Percentiles rank a stretch among this genome's conserved stretches.
phyloP scores from a whole-genome alignment of 2,329 filamentous ascomycete species.

The Botrytis elliptica region DNA sequence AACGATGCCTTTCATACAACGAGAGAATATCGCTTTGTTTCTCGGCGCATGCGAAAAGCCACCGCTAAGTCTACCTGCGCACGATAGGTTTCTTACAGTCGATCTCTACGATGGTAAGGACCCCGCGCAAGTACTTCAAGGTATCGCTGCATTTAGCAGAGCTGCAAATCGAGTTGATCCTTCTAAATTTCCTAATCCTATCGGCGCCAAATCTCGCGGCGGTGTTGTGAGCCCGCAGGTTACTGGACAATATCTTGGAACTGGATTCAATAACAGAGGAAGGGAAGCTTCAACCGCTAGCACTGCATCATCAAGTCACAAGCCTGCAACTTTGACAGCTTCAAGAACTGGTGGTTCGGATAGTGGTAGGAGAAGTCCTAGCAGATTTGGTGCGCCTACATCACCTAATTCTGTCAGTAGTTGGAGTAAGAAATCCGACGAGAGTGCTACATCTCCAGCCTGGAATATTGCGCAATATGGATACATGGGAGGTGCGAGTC shows the following conservation, averaged over 20 bases:
- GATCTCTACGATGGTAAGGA: slow-evolving; percentile 96
- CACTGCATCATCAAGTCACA: slow-evolving; percentile 54
- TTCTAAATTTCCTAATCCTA: slow-evolving; percentile 67
- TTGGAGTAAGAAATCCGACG: slow-evolving; percentile 86
- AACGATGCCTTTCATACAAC: slow-evolving; percentile 96
- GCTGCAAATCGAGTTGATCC: slow-evolving; percentile 76
- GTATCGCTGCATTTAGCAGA: slow-evolving; percentile 86
- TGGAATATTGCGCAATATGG: slow-evolving; percentile 99
- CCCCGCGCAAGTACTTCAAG: slow-evolving; percentile 92
- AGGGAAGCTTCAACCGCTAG: slow-evolving; percentile 57
- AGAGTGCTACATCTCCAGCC: slow-evolving; percentile 77
- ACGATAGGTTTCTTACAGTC: slow-evolving; percentile 96
- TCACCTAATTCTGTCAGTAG: slow-evolving; percentile 67
- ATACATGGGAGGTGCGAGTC: slow-evolving; percentile 95
- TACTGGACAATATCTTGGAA: slow-evolving; percentile 52
- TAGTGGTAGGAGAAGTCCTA: slow-evolving; percentile 60
- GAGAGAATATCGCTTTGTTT: slow-evolving; percentile 99
- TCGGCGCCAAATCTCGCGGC: slow-evolving; percentile 67
- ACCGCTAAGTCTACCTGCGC: slow-evolving; percentile 82
- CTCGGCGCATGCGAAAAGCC: slow-evolving; percentile 81
- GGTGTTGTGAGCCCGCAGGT: slow-evolving; percentile 63
- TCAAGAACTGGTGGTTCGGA: slow-evolving; percentile 41
- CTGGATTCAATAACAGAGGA: slow-evolving; percentile 43
- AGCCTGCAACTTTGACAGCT: slow-evolving; percentile 40
- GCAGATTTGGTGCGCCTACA: slow-evolving; percentile 54